Evolutionary conservation across 2,329 filamentous ascomycete genomes (phyloP).

Genomic region (Cladosporium sphaerospermum): DNA sequence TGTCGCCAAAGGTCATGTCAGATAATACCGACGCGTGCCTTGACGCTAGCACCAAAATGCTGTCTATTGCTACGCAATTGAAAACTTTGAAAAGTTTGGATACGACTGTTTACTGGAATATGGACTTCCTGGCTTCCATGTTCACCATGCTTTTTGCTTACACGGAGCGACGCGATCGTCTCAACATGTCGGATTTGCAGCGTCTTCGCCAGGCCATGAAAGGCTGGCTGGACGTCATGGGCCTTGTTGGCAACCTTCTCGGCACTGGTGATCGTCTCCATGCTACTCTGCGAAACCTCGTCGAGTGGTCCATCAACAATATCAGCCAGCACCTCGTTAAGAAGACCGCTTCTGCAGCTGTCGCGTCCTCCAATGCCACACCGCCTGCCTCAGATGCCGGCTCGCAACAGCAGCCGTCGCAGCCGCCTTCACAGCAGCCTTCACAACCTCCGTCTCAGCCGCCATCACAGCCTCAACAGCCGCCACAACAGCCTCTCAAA

Average conservation of each 20-base stretch:
- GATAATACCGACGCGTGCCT: conserved; percentile 54
- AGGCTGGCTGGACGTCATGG: conserved; percentile 61
- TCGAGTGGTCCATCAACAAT: conserved; percentile 43
- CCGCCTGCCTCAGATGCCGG: background rate
- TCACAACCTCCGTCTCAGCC: background rate
- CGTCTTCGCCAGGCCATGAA: conserved; percentile 62
- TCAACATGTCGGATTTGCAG: conserved; percentile 53
- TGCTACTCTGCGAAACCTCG: conserved; percentile 43
- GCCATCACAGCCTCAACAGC: background rate
- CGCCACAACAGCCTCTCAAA: background rate
- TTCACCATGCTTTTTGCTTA: conserved; percentile 66
- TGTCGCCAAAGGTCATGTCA: conserved; percentile 55
- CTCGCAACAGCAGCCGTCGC: background rate
- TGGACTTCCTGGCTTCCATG: conserved; percentile 65
- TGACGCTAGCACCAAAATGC: conserved; percentile 57
- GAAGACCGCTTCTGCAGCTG: conserved; percentile 36
- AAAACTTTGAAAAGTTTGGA: conserved; percentile 63
- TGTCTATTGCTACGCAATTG: conserved; percentile 54
- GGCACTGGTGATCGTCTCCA: conserved; percentile 49
- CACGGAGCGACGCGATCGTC: conserved; percentile 59
- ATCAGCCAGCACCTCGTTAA: conserved; percentile 41
- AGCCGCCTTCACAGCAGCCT: background rate
- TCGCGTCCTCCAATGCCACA: conserved; percentile 30
- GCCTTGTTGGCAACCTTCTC: conserved; percentile 59
- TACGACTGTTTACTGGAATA: conserved; percentile 70